A percentile compares a stretch with the other conserved stretches of the same genome.
Conservation (phyloP, 305 asterid genomes). For the Fraxinus ornus region DNA sequence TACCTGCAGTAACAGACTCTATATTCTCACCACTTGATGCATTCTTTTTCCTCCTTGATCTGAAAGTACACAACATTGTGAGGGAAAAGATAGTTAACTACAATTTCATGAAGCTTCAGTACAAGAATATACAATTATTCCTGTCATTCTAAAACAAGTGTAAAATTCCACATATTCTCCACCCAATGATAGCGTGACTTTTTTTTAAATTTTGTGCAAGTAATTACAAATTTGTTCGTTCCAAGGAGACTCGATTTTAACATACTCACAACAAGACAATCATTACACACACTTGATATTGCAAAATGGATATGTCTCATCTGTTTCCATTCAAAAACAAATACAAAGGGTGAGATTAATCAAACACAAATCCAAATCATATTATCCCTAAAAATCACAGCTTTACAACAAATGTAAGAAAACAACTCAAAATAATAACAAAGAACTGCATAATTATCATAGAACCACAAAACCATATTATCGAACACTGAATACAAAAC, state of each 20-base stretch:
- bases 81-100: not conserved
- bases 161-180: not conserved
- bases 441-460: not conserved
- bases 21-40: constrained; percentile 65
- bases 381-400: not conserved
- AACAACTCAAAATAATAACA: not conserved
- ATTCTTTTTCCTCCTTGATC: constrained; percentile 87
- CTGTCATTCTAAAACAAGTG: not conserved
- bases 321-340: not conserved
- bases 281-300: not conserved
- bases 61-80: constrained; percentile 25
- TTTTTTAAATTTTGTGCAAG: not conserved
- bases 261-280: not conserved
- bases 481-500: not conserved
- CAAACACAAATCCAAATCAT: not conserved
- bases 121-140: not conserved
- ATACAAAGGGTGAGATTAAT: not conserved
- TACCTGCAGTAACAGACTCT: constrained; percentile 62
- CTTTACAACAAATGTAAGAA: not conserved
- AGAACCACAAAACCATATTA: not conserved
- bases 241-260: not conserved
- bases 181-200: not conserved
- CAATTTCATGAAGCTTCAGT: not conserved
- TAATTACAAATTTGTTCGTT: not conserved
- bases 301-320: not conserved